Conservation (phyloP, 2,329 filamentous ascomycete species). For the Beauveria sp. region DNA sequence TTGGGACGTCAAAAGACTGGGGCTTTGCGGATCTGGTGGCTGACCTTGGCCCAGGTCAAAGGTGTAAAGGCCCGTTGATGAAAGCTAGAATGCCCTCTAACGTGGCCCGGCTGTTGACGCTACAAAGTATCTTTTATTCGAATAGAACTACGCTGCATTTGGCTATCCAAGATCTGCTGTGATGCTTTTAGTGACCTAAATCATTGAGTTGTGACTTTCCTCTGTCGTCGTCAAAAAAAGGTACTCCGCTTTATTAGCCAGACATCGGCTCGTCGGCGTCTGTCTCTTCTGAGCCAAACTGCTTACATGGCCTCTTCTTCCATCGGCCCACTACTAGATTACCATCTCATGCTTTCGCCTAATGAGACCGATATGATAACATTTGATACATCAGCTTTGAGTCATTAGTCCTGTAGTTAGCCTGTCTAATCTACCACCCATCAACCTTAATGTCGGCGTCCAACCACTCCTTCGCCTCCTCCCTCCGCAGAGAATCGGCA, state of each 20-base stretch:
- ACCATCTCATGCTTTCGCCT: no score
- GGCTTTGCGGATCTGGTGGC: background rate
- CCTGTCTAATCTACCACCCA: no score
- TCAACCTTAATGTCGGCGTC: no score
- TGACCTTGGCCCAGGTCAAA: background rate
- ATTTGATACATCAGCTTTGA: no score
- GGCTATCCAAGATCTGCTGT: no score
- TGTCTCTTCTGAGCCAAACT: background rate
- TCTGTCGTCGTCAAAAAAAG: background rate
- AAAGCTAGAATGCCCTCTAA: background rate
- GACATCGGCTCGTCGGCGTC: background rate
- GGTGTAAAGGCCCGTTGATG: background rate
- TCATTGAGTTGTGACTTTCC: no score
- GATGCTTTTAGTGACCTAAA: no score
- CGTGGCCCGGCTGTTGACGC: background rate
- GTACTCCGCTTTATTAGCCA: background rate
- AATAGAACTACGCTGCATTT: no score
- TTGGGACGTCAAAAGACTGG: slow-evolving; percentile 2
- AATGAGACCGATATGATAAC: no score
- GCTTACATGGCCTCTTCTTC: slow-evolving; percentile 7
- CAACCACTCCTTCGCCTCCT: background rate
- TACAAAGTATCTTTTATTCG: no score
- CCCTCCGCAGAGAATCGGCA: background rate
- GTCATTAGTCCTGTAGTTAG: no score
- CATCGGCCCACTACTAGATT: background rate